Conservation (phyloP, 23 red algal species). For the Agarophyton chilense region DNA sequence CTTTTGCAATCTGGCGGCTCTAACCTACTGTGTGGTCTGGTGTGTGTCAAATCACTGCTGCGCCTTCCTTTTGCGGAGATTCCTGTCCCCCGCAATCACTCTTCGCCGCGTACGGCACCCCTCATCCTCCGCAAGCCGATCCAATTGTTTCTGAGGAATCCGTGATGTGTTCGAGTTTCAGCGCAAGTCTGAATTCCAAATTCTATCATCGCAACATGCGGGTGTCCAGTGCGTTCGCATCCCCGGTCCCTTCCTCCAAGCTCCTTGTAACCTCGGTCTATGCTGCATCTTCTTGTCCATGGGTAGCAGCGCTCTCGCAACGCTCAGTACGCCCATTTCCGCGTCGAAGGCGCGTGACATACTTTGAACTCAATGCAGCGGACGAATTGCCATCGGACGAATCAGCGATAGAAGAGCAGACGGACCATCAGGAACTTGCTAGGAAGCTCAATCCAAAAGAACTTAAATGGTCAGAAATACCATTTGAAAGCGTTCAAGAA, state of each 20-base stretch:
- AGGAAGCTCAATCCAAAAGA: conserved; percentile 12
- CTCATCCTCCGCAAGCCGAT: neutral
- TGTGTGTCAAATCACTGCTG: no score
- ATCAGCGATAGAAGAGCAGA: neutral
- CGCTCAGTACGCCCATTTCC: neutral
- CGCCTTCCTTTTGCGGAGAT: no score
- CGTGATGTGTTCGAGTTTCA: no score
- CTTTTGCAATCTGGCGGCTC: no score
- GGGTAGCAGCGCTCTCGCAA: neutral
- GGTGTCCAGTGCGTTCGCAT: neutral
- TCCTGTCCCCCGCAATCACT: no score
- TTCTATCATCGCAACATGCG: neutral
- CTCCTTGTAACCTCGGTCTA: neutral
- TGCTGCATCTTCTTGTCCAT: neutral
- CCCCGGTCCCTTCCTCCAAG: neutral
- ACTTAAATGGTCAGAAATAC: conserved; percentile 65
- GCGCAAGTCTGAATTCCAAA: no score
- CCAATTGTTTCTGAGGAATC: neutral
- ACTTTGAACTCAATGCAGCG: neutral
- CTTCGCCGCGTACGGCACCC: no score
- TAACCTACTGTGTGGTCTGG: no score
- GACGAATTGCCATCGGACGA: neutral
- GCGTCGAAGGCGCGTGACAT: neutral
- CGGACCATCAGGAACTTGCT: neutral
- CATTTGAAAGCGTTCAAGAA: conserved; percentile 42